Base-by-base conservation (phyloP, 208 protist species). In the Cochliopodium minus region DNA sequence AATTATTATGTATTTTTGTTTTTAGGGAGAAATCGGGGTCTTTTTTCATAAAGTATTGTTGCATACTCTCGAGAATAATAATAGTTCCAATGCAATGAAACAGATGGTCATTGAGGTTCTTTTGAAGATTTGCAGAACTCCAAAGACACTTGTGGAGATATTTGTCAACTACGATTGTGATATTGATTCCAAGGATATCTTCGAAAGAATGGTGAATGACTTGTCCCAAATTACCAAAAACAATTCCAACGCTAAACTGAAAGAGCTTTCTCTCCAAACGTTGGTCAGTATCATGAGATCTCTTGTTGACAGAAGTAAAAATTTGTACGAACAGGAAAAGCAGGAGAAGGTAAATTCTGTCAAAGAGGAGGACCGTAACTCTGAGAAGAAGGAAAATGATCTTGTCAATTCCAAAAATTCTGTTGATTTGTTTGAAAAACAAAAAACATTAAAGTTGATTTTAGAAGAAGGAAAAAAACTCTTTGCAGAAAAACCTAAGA, bases 151-250 rank as follows among this genome's bases (percentile, higher is more conserved):
- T 34, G 65, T 83, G 0, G 76, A 83, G 48, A 71, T 86, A 5
- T 86, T 79, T 56, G 50, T 86, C 34, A 90, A 90, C 66, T 90
- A 90, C 66, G 84, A 90, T 65, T 87, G 84, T 62, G 79, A 82
- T n/a, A 13, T 59, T 9, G 47, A 50, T 1, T 39, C 30, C 5
- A 9, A 32, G 0, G 46, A 59, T 20, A 29, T 59, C 34, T 59
- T 33, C 17, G 55, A 59, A 47, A 7, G 15, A 20, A 29, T 45
- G 9, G 38, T 47, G 15, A 28, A 23, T 20, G 47, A 53, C 9
- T 23, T 59, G 2, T 30, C 22, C 9, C 39, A 20, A 13, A 23
- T 59, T 26, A 22, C 33, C 2, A 20, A 47, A 42, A 20, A 42
- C n/a, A n/a, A n/a, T n/a, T n/a, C n/a, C n/a, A n/a, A n/a, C n/a